Evolutionary conservation across 2,329 filamentous ascomycete species (phyloP).

Genomic region (Mycosphaerella arachidis): DNA sequence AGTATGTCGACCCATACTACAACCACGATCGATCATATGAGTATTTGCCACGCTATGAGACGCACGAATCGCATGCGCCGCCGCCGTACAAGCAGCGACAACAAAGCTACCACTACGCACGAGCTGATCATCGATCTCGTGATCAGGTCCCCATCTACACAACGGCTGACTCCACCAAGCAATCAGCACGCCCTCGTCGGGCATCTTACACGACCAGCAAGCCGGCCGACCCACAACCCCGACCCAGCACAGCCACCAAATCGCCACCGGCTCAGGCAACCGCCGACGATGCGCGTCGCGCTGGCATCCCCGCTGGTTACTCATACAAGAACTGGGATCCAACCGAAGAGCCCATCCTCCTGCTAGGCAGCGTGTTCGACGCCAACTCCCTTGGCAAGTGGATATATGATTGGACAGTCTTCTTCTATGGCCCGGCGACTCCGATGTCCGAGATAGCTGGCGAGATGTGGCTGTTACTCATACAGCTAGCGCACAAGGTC

Average conservation of each 20-base stretch:
- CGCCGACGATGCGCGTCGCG: conserved; percentile 59
- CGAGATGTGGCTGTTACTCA: conserved; percentile 90
- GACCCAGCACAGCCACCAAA: conserved; percentile 37
- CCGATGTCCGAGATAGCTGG: conserved; percentile 88
- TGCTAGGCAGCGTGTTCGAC: conserved; percentile 93
- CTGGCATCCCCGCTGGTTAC: conserved; percentile 79
- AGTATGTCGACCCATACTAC: conserved; percentile 49
- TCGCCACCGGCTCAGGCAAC: conserved; percentile 49
- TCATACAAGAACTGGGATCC: conserved; percentile 99
- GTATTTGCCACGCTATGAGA: conserved; percentile 38
- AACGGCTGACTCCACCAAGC: conserved; percentile 27
- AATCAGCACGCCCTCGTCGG: conserved; percentile 29
- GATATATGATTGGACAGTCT: conserved; percentile 99
- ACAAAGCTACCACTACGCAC: conserved; percentile 48
- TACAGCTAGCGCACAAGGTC: conserved; percentile 88
- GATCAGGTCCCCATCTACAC: conserved; percentile 48
- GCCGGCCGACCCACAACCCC: conserved; percentile 51
- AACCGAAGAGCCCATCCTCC: conserved; percentile 84
- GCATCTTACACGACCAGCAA: conserved; percentile 44
- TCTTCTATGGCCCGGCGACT: conserved; percentile 73
- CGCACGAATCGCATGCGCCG: conserved; percentile 42
- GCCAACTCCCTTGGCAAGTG: conserved; percentile 97
- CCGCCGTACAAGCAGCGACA: conserved; percentile 49
- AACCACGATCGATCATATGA: conserved; percentile 51
- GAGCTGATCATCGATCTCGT: conserved; percentile 50